A percentile compares a stretch with the other conserved stretches of the same genome.
These are phyloP conservation scores for Tremella mesenterica DNA, from an alignment of 768 basidiomycete species.

Conservation along the genomic window DNA sequence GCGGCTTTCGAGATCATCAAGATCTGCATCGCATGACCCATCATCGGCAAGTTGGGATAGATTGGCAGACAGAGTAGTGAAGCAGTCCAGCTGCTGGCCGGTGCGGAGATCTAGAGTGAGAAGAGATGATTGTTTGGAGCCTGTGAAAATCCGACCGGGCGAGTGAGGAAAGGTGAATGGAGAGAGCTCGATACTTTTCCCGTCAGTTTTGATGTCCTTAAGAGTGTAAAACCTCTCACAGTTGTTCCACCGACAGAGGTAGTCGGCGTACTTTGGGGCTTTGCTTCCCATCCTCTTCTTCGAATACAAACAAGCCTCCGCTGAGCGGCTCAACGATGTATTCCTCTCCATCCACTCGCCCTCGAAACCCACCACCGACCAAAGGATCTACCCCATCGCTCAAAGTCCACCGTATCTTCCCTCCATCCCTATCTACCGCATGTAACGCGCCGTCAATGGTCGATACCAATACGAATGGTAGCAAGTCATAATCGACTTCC, in stretches of 20 bases:
- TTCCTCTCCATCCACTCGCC: conserved; percentile 52
- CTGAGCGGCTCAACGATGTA: conserved; percentile 94
- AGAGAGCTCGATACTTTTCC: conserved; percentile 64
- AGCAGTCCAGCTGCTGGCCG: conserved; percentile 40
- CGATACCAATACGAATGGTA: conserved; percentile 79
- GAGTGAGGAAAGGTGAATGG: conserved; percentile 69
- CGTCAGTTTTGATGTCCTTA: background rate
- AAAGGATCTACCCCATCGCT: conserved; percentile 47
- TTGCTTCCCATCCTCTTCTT: conserved; percentile 20
- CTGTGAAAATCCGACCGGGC: conserved; percentile 69
- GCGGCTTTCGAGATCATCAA: conserved; percentile 55
- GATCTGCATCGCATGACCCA: conserved; percentile 31
- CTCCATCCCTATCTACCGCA: conserved; percentile 79
- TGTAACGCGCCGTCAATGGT: conserved; percentile 93
- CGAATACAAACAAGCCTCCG: conserved; percentile 81
- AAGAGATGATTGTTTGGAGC: conserved; percentile 75
- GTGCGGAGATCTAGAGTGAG: conserved; percentile 47
- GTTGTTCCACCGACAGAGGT: conserved; percentile 81
- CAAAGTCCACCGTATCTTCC: conserved; percentile 81
- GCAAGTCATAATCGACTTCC: conserved; percentile 53
- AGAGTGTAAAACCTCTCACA: conserved; percentile 44
- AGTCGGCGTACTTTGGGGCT: conserved; percentile 60
- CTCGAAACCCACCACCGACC: conserved; percentile 17
- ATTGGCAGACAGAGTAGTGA: conserved; percentile 25
- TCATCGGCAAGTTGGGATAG: conserved; percentile 26